A percentile compares a stretch with the other conserved stretches of the same genome.
phyloP scores from a whole-genome alignment of 2,329 filamentous ascomycete species.

The Aspergillus bombycis region DNA sequence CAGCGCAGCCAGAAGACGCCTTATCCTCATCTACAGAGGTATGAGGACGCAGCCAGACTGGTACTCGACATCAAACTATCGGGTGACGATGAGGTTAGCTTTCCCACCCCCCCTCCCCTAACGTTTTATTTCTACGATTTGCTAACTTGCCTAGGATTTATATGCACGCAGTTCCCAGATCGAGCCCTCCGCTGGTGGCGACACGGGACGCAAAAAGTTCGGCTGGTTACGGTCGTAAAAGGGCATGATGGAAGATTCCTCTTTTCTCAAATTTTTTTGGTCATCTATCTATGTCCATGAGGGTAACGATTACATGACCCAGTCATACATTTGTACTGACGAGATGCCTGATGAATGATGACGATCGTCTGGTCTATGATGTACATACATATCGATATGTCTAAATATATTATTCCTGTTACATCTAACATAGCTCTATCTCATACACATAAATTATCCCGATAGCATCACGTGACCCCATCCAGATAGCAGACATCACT shows the following conservation, averaged over 20 bases:
- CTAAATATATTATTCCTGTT: slow-evolving; percentile 5
- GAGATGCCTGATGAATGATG: slow-evolving; percentile 22
- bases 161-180: slow-evolving; percentile 62
- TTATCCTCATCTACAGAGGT: slow-evolving; percentile 71
- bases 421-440: not conserved
- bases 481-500: not conserved
- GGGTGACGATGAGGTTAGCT: slow-evolving; percentile 82
- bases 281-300: not conserved
- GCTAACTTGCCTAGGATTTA: slow-evolving; percentile 51
- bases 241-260: not conserved
- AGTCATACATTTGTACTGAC: slow-evolving; percentile 14
- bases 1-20: slow-evolving; percentile 88
- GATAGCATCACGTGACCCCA: not conserved
- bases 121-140: not conserved
- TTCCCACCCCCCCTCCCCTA: not conserved
- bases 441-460: not conserved
- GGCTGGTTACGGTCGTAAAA: slow-evolving; percentile 45
- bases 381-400: slow-evolving; percentile 23
- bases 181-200: slow-evolving; percentile 49
- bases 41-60: slow-evolving; percentile 72
- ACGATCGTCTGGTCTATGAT: slow-evolving; percentile 25
- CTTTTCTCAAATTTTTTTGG: not conserved
- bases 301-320: slow-evolving; percentile 13
- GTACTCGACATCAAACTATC: slow-evolving; percentile 81
- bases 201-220: slow-evolving; percentile 46